Evolutionary conservation across 129 eudicot genomes (phyloP), one percentile per base, ranked within the genome.

Genomic region (Flaveria linearis): DNA sequence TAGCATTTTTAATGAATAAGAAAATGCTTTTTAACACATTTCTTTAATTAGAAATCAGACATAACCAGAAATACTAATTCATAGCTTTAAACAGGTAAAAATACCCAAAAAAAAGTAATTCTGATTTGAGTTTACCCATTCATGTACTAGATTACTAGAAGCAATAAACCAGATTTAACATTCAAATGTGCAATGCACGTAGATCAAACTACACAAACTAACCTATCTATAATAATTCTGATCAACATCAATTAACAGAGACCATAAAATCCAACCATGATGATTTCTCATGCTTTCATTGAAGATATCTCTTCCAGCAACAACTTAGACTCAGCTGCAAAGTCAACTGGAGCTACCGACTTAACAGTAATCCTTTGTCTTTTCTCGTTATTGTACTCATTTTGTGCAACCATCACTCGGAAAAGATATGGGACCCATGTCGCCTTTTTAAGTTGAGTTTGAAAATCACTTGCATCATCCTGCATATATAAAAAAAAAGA

Each of bases 331-430:
- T 89, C 99, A 65, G 96, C 88, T 51, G 91, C 99, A 87, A 78
- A 89, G 78, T 91, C 97, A 68, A 91, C 81, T 0, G 89, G 92
- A 63, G 89, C 89, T 72, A 94, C 87, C 69, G 88, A 73, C 81
- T 91, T 83, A 3, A 83, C 85, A 0, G 97, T 87, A 51, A 94
- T 87, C 83, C 99, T 84, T 69, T 94, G 99, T 63, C 86, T 80
- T 69, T 87, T 94, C 79, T 94, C 99, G 1, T 81, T 82, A 52
- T 87, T 94, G 77, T 94, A 94, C 82, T 94, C 99, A n/a, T 87
- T 80, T 10, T 81, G 87, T 9, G 80, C 66, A 28, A 94, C 97
- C 55, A 95, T 89, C 25, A 94, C 92, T 28, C 99, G 82, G 66
- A 87, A 87, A 64, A 86, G 82, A 49, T 86, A 80, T 18, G 87